Base-by-base conservation (phyloP, 805 yeast species). In the Saccharomycodes ludwigii region DNA sequence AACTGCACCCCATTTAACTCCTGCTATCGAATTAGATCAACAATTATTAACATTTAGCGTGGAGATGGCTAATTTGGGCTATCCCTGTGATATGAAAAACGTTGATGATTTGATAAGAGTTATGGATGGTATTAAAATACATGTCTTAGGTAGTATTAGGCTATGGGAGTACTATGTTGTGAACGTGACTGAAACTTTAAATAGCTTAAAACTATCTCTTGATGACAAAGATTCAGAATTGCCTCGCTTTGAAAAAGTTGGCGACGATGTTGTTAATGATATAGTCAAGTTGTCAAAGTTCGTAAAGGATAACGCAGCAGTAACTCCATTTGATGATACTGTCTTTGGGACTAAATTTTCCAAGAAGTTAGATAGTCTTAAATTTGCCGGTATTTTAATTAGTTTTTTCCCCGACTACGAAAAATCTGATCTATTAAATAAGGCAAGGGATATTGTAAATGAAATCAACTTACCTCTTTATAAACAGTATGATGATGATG, bases 141-240 rank as follows among this genome's bases (percentile, higher is more conserved):
- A 81, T 43, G 95, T 84, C 1, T 46, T 85, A 18, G 73, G 68
- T 17, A 61, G 66, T 4, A 56, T 83, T 33, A 68, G 74, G 39
- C 61, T 88, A 33, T 88, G 98, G 98, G 85, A 88, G 54, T 88
- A 57, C 52, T 91, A 86, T 50, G 86, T 77, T 4, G 61, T 85
- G 21, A 67, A 84, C 49, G 75, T 72, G 25, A 40, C 46, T 5
- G 44, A 43, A 3, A 62, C 66, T 8, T 43, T 74, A 11, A 44
- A 46, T 1, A 54, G 56, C 4, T 41, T 76, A 8, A 53, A 59
- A 36, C n/a, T n/a, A n/a, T n/a, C n/a, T n/a, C n/a, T 25, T 3
- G 50, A 47, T 5, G 34, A 37, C n/a, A 32, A 38, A 19, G 37
- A 46, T n/a, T n/a, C n/a, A n/a, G n/a, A n/a, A n/a, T n/a, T n/a